phyloP scores from a whole-genome alignment of 148 eudicot genomes.

The Oxyria digyna region DNA sequence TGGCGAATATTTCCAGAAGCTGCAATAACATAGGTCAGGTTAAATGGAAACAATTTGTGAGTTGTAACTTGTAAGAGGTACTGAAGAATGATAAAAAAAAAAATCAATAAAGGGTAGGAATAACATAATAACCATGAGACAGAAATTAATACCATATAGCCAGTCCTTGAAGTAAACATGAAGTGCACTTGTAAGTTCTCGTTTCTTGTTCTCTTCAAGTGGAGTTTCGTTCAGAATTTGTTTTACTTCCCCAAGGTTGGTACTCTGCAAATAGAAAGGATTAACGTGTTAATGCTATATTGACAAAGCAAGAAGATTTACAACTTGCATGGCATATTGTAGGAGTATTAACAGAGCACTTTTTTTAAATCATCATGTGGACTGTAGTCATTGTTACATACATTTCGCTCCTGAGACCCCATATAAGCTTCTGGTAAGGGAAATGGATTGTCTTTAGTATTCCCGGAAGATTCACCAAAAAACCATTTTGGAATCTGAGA shows the following conservation, averaged over 20 bases:
- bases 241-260: constrained; percentile 68
- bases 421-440: constrained; percentile 72
- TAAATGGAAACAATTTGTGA: background rate
- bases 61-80: background rate
- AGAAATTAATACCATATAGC: constrained; percentile 57
- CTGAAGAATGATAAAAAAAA: background rate
- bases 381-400: constrained; percentile 7
- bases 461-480: constrained; percentile 55
- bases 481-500: constrained; percentile 85
- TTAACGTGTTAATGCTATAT: background rate
- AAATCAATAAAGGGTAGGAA: background rate
- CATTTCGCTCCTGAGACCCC: constrained; percentile 70
- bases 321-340: background rate
- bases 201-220: constrained; percentile 74
- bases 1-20: constrained; percentile 93
- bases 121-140: background rate
- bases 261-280: constrained; percentile 28
- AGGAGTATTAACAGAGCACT: background rate
- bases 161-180: constrained; percentile 82
- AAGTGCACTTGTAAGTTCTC: constrained; percentile 77
- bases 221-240: constrained; percentile 68
- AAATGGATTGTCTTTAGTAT: constrained; percentile 84
- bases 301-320: background rate
- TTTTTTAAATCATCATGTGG: constrained; percentile 7
- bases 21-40: constrained; percentile 19